Evolutionary conservation across 2,329 filamentous ascomycete species (phyloP).

Genomic region (Thelonectria blattea): DNA sequence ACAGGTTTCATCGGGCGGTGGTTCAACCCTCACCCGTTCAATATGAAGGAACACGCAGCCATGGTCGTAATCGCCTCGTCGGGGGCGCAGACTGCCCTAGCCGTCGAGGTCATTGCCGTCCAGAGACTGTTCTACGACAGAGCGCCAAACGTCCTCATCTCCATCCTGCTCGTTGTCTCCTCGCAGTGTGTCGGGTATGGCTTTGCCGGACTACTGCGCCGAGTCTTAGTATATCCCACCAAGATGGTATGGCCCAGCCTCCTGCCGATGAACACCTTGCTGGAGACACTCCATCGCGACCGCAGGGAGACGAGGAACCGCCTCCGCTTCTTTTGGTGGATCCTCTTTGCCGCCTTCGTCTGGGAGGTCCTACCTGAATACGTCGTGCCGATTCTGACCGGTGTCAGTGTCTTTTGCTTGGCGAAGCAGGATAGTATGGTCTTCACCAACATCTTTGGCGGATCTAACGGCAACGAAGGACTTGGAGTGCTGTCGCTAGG

Average conservation of each 20-base stretch:
- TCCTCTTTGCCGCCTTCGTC: conserved; percentile 48
- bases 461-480: conserved; percentile 27
- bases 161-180: conserved; percentile 53
- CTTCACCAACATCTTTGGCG: conserved; percentile 28
- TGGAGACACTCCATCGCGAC: conserved; percentile 40
- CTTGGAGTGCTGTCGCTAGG: conserved; percentile 21
- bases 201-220: conserved; percentile 53
- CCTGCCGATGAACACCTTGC: conserved; percentile 39
- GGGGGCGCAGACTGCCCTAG: conserved; percentile 41
- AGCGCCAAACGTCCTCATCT: conserved; percentile 45
- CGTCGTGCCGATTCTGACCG: conserved; percentile 54
- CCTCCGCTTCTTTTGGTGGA: conserved; percentile 48
- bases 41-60: conserved; percentile 41
- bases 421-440: conserved; percentile 18
- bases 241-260: conserved; percentile 47
- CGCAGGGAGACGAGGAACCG: conserved; percentile 45
- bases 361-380: conserved; percentile 48
- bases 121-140: conserved; percentile 54
- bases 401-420: conserved; percentile 22
- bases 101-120: conserved; percentile 50
- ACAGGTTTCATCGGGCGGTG: conserved; percentile 19
- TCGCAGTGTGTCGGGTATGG: conserved; percentile 58
- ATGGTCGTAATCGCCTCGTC: conserved; percentile 52
- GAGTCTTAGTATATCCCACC: conserved; percentile 53
- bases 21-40: conserved; percentile 30